Evolutionary conservation across 257 asterid genomes (phyloP).

Genomic region (Cinchona pubescens): DNA sequence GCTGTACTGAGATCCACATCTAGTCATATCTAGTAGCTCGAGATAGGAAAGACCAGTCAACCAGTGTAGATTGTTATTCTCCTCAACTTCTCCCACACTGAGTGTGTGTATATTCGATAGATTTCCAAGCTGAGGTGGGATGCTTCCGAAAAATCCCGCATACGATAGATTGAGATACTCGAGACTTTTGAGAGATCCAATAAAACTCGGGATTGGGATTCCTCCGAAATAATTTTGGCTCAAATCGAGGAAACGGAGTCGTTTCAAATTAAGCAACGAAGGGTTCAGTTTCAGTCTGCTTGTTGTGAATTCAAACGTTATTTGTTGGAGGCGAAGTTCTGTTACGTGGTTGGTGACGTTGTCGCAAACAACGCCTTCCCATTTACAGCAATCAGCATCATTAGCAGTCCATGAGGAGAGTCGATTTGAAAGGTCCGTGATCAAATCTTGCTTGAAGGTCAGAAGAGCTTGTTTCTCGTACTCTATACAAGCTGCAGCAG

Average conservation of each 20-base stretch:
- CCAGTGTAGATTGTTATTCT: slow-evolving; percentile 23
- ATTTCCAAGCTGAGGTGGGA: slow-evolving; percentile 23
- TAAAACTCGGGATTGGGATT: slow-evolving; percentile 16
- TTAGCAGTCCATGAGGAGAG: slow-evolving; percentile 20
- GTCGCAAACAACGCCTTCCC: slow-evolving; percentile 24
- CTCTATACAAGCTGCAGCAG: not conserved
- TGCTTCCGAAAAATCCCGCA: slow-evolving; percentile 20
- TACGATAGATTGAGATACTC: slow-evolving; percentile 12
- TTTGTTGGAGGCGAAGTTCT: slow-evolving; percentile 17
- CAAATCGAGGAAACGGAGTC: slow-evolving; percentile 25
- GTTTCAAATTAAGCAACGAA: slow-evolving; percentile 27
- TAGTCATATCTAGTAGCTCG: slow-evolving; percentile 16
- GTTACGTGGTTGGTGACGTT: slow-evolving; percentile 19
- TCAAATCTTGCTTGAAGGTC: slow-evolving; percentile 16
- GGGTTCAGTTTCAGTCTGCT: too few relatives aligned
- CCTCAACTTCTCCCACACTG: not conserved
- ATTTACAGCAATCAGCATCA: slow-evolving; percentile 26
- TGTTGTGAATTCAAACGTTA: too few relatives aligned
- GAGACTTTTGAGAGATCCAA: slow-evolving; percentile 15
- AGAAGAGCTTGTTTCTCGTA: slow-evolving; percentile 27
- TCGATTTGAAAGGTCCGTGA: slow-evolving; percentile 3
- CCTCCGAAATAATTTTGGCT: slow-evolving; percentile 16
- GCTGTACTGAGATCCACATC: slow-evolving; percentile 17
- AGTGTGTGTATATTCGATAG: slow-evolving; percentile 20
- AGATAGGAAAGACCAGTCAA: slow-evolving; percentile 19